Conservation (phyloP, 768 basidiomycete species). For the Glaciozyma antarctica region DNA sequence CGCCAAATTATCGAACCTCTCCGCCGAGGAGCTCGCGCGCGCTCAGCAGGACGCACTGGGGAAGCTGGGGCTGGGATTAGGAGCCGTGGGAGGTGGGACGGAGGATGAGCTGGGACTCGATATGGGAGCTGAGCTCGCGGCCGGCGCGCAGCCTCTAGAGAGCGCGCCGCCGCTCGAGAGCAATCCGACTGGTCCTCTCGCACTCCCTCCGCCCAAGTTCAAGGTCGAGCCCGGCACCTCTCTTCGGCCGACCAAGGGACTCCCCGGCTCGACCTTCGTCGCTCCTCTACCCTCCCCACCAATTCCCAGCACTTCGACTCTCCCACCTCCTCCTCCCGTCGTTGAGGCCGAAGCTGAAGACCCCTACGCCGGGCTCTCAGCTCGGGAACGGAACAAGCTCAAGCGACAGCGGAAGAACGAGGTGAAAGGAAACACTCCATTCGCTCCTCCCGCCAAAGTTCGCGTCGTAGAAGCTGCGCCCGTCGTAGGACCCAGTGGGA, state of each 20-base stretch:
- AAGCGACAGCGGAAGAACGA: constrained; percentile 86
- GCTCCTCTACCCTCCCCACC: constrained; percentile 41
- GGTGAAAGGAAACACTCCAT: constrained; percentile 12
- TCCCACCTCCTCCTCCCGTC: neutral
- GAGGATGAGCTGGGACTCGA: constrained; percentile 30
- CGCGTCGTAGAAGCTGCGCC: constrained; percentile 34
- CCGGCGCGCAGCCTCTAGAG: constrained; percentile 1
- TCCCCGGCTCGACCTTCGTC: constrained; percentile 32
- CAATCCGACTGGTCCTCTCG: neutral
- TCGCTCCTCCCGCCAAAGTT: constrained; percentile 40
- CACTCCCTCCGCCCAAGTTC: constrained; percentile 4
- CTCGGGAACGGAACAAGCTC: constrained; percentile 82
- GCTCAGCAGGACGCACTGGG: constrained; percentile 82
- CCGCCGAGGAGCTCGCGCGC: constrained; percentile 62
- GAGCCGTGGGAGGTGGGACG: constrained; percentile 15
- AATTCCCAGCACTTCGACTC: neutral
- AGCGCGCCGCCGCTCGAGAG: neutral
- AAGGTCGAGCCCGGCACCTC: neutral
- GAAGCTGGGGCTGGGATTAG: constrained; percentile 59
- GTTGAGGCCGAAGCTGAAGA: constrained; percentile 28
- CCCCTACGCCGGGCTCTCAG: constrained; percentile 53
- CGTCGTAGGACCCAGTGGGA: constrained; percentile 8
- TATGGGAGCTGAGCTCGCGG: constrained; percentile 24
- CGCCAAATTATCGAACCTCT: constrained; percentile 18
- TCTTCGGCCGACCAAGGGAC: neutral